Base-by-base conservation (phyloP, 768 basidiomycete species). In the Rhizopogon roseolus region DNA sequence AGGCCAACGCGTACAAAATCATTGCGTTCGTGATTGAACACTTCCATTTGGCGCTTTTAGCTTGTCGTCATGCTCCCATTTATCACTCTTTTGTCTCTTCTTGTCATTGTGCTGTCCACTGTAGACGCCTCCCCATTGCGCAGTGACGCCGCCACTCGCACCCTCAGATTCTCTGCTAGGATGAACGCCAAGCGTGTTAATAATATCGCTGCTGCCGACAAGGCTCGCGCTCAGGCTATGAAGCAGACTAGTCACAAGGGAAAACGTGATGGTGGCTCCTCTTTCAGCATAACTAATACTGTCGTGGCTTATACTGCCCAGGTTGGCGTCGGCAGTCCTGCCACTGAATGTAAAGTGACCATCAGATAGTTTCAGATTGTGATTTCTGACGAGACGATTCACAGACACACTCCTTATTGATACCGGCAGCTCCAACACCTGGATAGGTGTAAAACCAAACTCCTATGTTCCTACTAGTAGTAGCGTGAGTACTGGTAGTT, bases 381-480 rank as follows among this genome's bases (percentile, higher is more conserved):
- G 11, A 6, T 22, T 34, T 29, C n/a, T 49, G 39, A 52, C 11
- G 46, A 17, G 3, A 25, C 25, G 39, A 32, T 10, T 19, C 9
- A 6, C 29, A 72, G 72, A 60, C 41, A 57, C 57, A 6, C 59
- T 71, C 16, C 22, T 70, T 5, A 50, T 71, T 13, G 69, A 71
- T 42, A 71, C 70, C 1, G 69, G 69, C 45, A 72, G 69, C 49
- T 57, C 66, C 3, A 64, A 62, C 28, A 71, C 70, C 2, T 71
- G 68, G 66, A 36, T 71, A 9, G 69, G 69, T 48, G 66, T 68
- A 14, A 52, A 27, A 17, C 34, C 9, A 32, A 32, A 32, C 9
- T 44, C 50, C 0, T 71, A 68, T 38, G 22, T 40, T 9, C 50
- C 52, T 6, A 63, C 65, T 3, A 58, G 25, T 32, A 55, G 56